These are phyloP conservation scores for Ascochyta lentis DNA, from an alignment of 2,329 filamentous ascomycete genomes.

Conservation along the genomic window DNA sequence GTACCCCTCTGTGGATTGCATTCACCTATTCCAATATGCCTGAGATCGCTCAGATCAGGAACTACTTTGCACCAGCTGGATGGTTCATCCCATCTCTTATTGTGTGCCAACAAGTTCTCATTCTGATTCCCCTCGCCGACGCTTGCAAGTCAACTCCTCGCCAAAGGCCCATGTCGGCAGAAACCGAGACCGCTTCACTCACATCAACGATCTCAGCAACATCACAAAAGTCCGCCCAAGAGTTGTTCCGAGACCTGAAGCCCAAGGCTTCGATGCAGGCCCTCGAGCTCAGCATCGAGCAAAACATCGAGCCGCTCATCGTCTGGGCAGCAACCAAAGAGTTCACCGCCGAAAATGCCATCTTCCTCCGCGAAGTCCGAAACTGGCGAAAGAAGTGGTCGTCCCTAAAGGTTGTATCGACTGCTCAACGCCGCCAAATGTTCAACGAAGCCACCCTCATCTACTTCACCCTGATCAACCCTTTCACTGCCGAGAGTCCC, in stretches of 20 bases:
- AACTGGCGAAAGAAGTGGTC: conserved; percentile 48
- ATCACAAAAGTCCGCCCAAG: conserved; percentile 30
- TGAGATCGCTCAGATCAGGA: conserved; percentile 34
- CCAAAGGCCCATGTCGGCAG: conserved; percentile 25
- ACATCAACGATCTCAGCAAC: conserved; percentile 31
- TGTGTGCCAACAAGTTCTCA: conserved; percentile 47
- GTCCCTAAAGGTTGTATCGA: conserved; percentile 33
- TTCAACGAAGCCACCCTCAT: conserved; percentile 48
- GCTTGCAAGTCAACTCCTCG: conserved; percentile 31
- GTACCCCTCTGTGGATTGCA: conserved; percentile 48
- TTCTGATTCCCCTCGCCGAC: conserved; percentile 45
- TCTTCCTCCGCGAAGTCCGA: conserved; percentile 49
- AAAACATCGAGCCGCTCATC: conserved; percentile 46
- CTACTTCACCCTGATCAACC: conserved; percentile 48
- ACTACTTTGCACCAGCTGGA: conserved; percentile 44
- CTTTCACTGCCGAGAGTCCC: conserved; percentile 46
- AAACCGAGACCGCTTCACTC: conserved; percentile 37
- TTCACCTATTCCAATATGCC: conserved; percentile 43
- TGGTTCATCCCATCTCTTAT: conserved; percentile 49
- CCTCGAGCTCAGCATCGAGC: conserved; percentile 44
- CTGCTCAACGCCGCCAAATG: conserved; percentile 44
- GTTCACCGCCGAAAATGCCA: conserved; percentile 48
- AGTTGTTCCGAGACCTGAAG: conserved; percentile 38
- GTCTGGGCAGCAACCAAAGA: conserved; percentile 45
- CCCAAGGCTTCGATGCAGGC: conserved; percentile 47